Base-by-base conservation (phyloP, 805 yeast genomes). In the Starmerella bacillaris region DNA sequence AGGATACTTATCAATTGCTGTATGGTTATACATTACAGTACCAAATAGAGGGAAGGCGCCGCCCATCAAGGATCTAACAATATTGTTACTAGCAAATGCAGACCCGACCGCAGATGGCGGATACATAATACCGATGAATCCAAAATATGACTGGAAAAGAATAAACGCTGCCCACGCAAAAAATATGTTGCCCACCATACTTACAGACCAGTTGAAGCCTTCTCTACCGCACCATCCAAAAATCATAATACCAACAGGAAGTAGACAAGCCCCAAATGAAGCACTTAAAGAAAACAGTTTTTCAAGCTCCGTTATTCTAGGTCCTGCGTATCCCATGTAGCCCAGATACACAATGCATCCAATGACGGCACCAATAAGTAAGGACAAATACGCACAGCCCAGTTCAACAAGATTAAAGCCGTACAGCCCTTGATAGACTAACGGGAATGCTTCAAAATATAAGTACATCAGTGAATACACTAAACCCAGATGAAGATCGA, bases 41-140 rank as follows among this genome's bases (percentile, higher is more conserved):
- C 78, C 78, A 52, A 76, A 74, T 34, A 76, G 57, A 29, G 78
- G 76, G 58, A 72, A 72, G 2, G 65, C 66, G 41, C 69, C 68
- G 1, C 73, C 78, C 47, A 67, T 57, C 2, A 54, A 53, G 5
- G 69, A 58, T 36, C 78, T 63, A 40, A 62, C 59, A 18, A 71
- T 53, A 26, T 59, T 66, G 46, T 69, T 70, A 27, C 71, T 68
- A 4, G 76, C 76, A 51, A 65, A 69, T 2, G 67, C 75, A 1
- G 75, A 68, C n/a, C 38, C 45, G 2, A 74, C 74, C 41, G 67
- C 42, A 36, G 65, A 53, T 24, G 62, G 63, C 46, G 61, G 65
- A 49, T 65, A 71, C 4, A 68, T 58, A 39, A 57, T 52, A 2
- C 65, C 64, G 40, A 72, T 51, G 41, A 69, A 70, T 42, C 64